Evolutionary conservation across 805 yeast genomes (phyloP), one percentile per base, ranked within the genome.

Genomic region (Sungouiella blattae): DNA sequence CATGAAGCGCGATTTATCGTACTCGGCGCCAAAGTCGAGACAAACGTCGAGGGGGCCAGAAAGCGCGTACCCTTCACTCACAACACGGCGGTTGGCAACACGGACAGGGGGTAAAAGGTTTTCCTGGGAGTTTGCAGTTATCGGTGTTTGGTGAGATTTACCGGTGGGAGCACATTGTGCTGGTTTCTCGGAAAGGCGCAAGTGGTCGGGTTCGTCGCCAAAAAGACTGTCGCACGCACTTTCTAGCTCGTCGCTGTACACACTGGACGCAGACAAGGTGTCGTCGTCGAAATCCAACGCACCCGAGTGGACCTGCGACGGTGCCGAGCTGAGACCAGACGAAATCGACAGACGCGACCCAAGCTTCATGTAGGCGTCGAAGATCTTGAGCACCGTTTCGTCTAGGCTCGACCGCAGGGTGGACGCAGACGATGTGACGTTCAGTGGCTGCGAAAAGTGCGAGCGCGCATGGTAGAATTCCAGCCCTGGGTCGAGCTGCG

Each of bases 1-100:
- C 51, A 40, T 36, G 36, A 47, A 47, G 22, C 50, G 33, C 6
- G 50, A 45, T 23, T 37, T 40, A 30, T 43, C 44, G 39, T 47
- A 47, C n/a, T 47, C 52, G 9, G 50, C 48, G 11, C 45, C 43
- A 14, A 39, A 4, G 28, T 47, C 52, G 8, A 47, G 44, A 26
- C 47, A 42, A 20, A 29, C 36, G 23, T 41, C 41, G 11, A 23
- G 15, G 8, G 26, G 7, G 14, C 6, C n/a, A 9, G 13, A 22
- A 6, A 18, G 12, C 17, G 18, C 15, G 11, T 12, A 16, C 18
- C 25, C 13, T 7, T 33, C 29, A 11, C 32, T 33, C 11, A 27
- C 25, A 4, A 30, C 16, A 11, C 28, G 17, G 7, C 29, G 28
- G 22, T 6, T 23, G n/a, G n/a, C n/a, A n/a, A n/a, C n/a, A n/a